Base-by-base conservation (phyloP, 768 basidiomycete species). In the Trametes elegans region DNA sequence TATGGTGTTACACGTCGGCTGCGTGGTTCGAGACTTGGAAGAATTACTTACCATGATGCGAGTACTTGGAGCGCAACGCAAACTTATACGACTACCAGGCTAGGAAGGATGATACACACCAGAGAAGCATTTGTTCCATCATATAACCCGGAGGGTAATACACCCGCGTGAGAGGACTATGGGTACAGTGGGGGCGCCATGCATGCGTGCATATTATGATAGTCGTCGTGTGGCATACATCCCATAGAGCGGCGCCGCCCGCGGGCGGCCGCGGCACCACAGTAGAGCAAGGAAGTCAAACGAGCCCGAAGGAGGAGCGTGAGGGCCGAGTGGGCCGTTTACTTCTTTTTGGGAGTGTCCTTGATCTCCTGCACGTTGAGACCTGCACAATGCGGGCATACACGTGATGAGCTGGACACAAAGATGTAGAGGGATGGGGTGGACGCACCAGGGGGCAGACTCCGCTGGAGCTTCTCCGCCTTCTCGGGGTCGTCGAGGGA, bases 401-500 rank as follows among this genome's bases (percentile, higher is more conserved):
- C 24, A 48, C 21, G 46, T 36, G 46, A 46, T 26, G 41, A 43
- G 11, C 5, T 2, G 13, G 8, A 14, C 24, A 39, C 10, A 35
- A 9, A 10, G 31, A 14, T n/a, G 29, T 27, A 43, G 49, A 34
- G 5, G 5, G 19, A 28, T 34, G n/a, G 31, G 8, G 18, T 29
- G 29, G 21, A 74, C 89, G 66, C 68, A 95, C 96, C 92, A 67
- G 97, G 97, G 49, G 96, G 96, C 47, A 99, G 80, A 68, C 85
- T 87, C 79, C 91, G 91, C 79, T 88, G 84, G 66, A 99, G 85
- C 80, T 98, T 99, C 73, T 97, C 94, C 35, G 97, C 96, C 82
- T 98, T 98, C 74, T 97, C 94, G 68, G 91, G 84, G 78, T 99
- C 97, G 71, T 93, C 89, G 70, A 98, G 74, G 58, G 86, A 83